These are phyloP conservation scores for Coniochaeta sp. DNA, from an alignment of 2,329 filamentous ascomycete genomes.

Conservation along the genomic window DNA sequence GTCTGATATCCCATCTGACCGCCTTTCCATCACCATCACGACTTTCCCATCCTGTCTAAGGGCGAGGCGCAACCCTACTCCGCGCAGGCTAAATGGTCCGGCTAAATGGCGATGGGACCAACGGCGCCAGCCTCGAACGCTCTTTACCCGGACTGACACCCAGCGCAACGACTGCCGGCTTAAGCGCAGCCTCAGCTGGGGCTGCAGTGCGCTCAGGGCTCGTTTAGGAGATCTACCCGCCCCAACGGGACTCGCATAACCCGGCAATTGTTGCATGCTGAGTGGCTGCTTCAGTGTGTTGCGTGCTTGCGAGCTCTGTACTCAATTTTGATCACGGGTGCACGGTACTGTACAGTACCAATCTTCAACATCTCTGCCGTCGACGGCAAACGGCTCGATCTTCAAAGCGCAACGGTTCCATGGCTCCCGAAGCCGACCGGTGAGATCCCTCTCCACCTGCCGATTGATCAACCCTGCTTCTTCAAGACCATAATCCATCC, in stretches of 20 bases:
- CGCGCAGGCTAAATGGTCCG: slow-evolving; percentile 10
- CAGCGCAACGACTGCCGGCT: background rate
- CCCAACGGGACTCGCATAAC: background rate
- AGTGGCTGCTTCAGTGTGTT: background rate
- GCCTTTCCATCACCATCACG: background rate
- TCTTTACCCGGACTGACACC: background rate
- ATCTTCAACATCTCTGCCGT: background rate
- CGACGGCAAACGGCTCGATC: background rate
- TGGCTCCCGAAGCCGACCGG: background rate
- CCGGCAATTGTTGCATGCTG: background rate
- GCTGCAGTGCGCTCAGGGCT: background rate
- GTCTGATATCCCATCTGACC: background rate
- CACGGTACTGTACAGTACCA: background rate
- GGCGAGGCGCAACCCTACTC: slow-evolving; percentile 3
- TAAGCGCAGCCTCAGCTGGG: background rate
- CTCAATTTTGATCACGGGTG: background rate
- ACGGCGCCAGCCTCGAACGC: background rate
- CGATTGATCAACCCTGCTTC: background rate
- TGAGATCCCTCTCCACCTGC: background rate
- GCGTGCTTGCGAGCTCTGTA: background rate
- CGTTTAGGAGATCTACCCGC: background rate
- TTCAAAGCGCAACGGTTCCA: background rate
- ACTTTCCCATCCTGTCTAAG: background rate
- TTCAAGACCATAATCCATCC: background rate
- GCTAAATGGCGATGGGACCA: slow-evolving; percentile 5